Percentiles rank a stretch among this genome's conserved stretches.
Conservation (phyloP, 345 rosid species). For the Syzygium grande region DNA sequence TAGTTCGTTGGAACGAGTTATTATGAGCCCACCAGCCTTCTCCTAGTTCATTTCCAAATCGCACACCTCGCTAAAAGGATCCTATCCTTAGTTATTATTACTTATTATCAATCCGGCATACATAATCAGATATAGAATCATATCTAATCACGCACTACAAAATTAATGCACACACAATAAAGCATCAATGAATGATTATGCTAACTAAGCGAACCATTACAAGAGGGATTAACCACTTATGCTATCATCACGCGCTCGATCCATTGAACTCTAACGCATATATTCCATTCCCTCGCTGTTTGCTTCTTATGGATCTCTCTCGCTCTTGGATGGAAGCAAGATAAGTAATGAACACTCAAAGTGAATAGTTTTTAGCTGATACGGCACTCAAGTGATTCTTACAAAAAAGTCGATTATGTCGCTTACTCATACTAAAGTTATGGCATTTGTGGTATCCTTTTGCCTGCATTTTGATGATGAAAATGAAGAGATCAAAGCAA, state of each 20-base stretch:
- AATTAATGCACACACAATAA: neutral
- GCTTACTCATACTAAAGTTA: neutral
- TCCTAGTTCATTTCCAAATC: neutral
- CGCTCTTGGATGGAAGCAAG: neutral
- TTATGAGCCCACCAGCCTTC: neutral
- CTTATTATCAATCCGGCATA: neutral
- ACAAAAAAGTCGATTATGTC: neutral
- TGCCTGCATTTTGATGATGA: neutral
- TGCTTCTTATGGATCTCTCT: neutral
- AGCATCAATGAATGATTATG: neutral
- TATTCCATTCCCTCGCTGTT: neutral
- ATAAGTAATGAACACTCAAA: neutral
- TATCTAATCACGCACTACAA: neutral
- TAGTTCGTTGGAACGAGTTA: neutral
- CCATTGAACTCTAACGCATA: neutral
- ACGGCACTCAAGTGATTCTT: neutral
- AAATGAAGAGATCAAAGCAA: neutral
- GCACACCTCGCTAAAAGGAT: neutral
- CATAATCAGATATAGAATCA: neutral
- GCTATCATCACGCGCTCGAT: neutral
- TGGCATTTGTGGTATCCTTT: neutral
- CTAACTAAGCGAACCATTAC: neutral
- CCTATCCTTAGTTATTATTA: neutral
- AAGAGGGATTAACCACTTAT: neutral
- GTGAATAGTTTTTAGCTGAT: neutral